phyloP scores from a whole-genome alignment of 768 basidiomycete species.

The Hericium alpestre region DNA sequence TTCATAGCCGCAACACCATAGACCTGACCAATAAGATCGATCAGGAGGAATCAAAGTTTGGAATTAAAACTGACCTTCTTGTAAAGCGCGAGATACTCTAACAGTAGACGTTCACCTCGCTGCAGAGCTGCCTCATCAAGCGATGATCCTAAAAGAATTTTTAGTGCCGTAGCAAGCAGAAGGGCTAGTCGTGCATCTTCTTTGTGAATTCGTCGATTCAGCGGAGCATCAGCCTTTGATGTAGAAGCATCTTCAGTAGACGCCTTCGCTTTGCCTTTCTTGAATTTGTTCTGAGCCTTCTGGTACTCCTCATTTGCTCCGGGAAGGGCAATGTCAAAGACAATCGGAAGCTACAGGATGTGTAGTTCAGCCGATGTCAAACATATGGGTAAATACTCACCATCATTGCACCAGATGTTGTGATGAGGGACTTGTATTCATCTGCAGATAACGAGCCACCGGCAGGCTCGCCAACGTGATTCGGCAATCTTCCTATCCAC shows the following conservation, averaged over 20 bases:
- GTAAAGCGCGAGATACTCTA: slow-evolving; percentile 2
- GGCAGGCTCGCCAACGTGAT: slow-evolving; percentile 20
- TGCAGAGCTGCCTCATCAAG: background rate
- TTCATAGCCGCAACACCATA: no score
- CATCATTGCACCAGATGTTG: slow-evolving; percentile 15
- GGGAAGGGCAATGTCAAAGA: background rate
- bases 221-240: no score
- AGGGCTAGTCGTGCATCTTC: background rate
- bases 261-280: background rate
- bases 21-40: no score
- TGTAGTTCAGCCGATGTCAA: background rate
- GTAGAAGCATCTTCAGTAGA: no score
- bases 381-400: slow-evolving; percentile 5
- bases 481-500: slow-evolving; percentile 20
- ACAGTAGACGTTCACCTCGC: background rate
- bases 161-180: background rate
- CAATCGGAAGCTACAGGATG: background rate
- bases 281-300: background rate
- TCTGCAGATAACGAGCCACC: slow-evolving; percentile 21
- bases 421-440: slow-evolving; percentile 20
- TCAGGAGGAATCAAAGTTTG: no score
- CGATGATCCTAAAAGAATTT: background rate
- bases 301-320: background rate
- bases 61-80: background rate
- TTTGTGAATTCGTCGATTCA: background rate